Evolutionary conservation across 2,329 filamentous ascomycete species (phyloP), one percentile per base, ranked within the genome.

Genomic region (Pestalotiopsis sp.): DNA sequence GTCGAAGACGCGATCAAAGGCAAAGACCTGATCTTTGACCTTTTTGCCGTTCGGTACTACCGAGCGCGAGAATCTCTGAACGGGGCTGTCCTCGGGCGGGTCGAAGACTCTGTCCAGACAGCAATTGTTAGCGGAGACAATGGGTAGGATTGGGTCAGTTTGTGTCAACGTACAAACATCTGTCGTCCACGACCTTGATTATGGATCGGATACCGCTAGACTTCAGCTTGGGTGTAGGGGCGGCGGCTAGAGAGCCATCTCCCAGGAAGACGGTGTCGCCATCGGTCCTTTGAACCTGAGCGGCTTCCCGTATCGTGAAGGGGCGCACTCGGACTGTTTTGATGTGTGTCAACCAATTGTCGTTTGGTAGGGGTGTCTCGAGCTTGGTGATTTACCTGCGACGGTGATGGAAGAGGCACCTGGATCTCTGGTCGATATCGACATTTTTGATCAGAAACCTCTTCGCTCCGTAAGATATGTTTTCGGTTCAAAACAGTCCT

Each of bases 21-120:
- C 95, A 75, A 99, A 99, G 4, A 96, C 96, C 80, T 98, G 95
- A 79, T 99, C 97, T 79, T 99, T 99, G 76, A 96, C 93, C 74
- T 94, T 92, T 82, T 97, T 98, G 68, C 95, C 94, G 66, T 90
- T 89, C 1, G 92, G 91, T 11, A 97, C 88, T 12, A 97, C 91
- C 2, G 92, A 94, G 78, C 91, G 88, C 38, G 92, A 92, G 80
- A 98, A 97, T 73, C 92, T 92, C 70, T 97, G 94, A 9, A 98
- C 91, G 0, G 95, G 93, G 76, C 91, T 97, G 78, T 98, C 95
- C 81, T 99, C 96, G 57, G 96, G 96, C 7, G 96, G 96, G 75
- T 99, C 96, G 80, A 99, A 99, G 40, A 99, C 91, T 79, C 96
- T 98, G 78, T 27, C 13, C 11, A 62, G 4, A 12, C 2, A 4